Base-by-base conservation (phyloP, 495 filamentous ascomycete genomes). In the Bombardia bombarda region DNA sequence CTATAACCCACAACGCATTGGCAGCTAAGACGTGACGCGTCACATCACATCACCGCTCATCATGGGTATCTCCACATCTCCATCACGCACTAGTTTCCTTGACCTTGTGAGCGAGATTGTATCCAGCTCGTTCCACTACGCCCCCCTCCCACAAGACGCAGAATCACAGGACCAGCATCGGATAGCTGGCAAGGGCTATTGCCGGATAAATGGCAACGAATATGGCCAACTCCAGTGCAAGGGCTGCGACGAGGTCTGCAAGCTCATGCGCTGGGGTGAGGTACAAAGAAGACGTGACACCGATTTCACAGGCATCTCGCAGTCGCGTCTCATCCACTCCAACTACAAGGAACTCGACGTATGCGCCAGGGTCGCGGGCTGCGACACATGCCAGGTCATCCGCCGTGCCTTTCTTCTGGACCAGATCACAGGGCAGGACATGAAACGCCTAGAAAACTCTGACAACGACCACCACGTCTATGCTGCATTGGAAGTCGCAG, bases 231-330 rank as follows among this genome's bases (percentile, higher is more conserved):
- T 36, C 1, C 55, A 58, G 20, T 61, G 57, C 47, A 48, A 28
- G 3, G 57, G 52, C 1, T 61, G 57, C 34, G 45, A 44, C 16
- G 44, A 45, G 19, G 41, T 61, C 19, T 51, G 43, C 23, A 43
- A 55, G 14, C 49, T 61, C 21, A 18, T 61, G 16, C 57, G 57
- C n/a, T 58, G 55, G 55, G 57, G 49, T 1, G 57, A 58, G 32
- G 46, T 42, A 7, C 49, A 56, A 20, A 32, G 47, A 31, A 51
- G 57, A 39, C 48, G 39, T 21, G 45, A 51, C 19, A 17, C 28
- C 20, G 28, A 35, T 12, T 56, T 35, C 25, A 36, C 49, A 13
- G 55, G 57, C 10, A 40, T 19, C 26, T 59, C 58, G 14, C n/a
- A 32, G 9, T 19, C 39, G 13, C 47, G 48, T 28, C 23, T 49